phyloP scores from a whole-genome alignment of 495 filamentous ascomycete species.

The Aspergillus carlsbadensis region DNA sequence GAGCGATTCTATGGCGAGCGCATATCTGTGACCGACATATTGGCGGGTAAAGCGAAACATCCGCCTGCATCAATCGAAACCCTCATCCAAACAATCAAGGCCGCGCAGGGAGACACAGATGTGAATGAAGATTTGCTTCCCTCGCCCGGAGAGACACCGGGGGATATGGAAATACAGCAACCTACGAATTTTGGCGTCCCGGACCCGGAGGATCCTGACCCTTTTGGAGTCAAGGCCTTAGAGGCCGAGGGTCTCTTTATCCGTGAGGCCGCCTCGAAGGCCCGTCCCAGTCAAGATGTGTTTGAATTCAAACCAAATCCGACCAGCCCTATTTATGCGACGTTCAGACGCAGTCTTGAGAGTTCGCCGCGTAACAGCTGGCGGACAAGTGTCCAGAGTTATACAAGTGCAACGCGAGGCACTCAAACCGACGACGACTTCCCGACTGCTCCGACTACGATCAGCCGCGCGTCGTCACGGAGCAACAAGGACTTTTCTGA shows the following conservation, averaged over 20 bases:
- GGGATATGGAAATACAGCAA: conserved; percentile 63
- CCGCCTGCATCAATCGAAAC: conserved; percentile 61
- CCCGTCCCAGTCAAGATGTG: conserved; percentile 64
- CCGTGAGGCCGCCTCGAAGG: conserved; percentile 74
- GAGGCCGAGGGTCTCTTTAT: conserved; percentile 84
- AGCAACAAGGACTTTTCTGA: conserved; percentile 43
- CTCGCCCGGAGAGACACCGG: conserved; percentile 64
- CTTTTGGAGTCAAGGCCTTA: conserved; percentile 82
- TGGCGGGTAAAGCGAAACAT: conserved; percentile 74
- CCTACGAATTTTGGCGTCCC: conserved; percentile 68
- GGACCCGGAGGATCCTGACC: conserved; percentile 72
- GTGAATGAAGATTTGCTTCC: conserved; percentile 60
- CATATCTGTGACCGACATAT: conserved; percentile 74
- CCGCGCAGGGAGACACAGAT: conserved; percentile 75
- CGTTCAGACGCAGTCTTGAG: conserved; percentile 71
- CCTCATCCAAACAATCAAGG: conserved; percentile 77
- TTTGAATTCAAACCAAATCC: conserved; percentile 80
- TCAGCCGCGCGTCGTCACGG: conserved; percentile 46
- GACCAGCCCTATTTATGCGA: conserved; percentile 70
- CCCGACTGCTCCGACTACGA: conserved; percentile 45
- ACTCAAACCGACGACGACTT: conserved; percentile 57
- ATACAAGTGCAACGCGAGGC: conserved; percentile 55
- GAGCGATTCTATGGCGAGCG: conserved; percentile 78
- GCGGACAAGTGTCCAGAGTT: conserved; percentile 60
- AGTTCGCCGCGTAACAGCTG: conserved; percentile 57